A percentile compares a stretch with the other conserved stretches of the same genome.
phyloP scores from a whole-genome alignment of 352 stramenopile genomes.

The Globisporangium viniferum region DNA sequence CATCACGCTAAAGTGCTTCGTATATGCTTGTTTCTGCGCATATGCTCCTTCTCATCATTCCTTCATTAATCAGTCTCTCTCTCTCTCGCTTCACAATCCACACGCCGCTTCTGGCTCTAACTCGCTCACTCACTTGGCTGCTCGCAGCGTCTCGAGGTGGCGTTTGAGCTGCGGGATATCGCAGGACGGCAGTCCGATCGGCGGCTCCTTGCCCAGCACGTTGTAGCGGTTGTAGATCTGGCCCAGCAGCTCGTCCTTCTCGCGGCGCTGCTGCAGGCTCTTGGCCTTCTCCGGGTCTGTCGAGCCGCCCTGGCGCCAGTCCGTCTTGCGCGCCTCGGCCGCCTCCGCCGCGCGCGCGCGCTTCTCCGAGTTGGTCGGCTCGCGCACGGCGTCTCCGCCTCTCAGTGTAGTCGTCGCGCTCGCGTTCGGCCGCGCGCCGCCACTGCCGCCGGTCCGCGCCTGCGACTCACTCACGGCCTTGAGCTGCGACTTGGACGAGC shows the following conservation, averaged over 20 bases:
- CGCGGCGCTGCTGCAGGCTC: conserved; percentile 55
- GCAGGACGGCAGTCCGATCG: conserved; percentile 78
- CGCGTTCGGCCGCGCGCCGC: background rate
- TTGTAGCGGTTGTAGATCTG: conserved; percentile 79
- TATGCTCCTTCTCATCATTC: background rate
- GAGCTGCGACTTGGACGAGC: conserved; percentile 56
- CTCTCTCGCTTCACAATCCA: background rate
- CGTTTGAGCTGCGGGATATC: conserved; percentile 71
- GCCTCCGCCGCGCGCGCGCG: conserved; percentile 53
- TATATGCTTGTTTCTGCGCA: background rate
- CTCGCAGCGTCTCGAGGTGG: conserved; percentile 68
- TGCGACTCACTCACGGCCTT: conserved; percentile 30
- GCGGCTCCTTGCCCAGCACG: conserved; percentile 67
- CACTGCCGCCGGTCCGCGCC: conserved; percentile 1
- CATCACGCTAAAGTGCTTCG: background rate
- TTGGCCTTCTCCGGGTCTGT: conserved; percentile 64
- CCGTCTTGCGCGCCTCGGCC: conserved; percentile 57
- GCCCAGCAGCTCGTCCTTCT: conserved; percentile 85
- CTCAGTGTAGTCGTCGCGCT: conserved; percentile 5
- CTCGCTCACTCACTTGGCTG: background rate
- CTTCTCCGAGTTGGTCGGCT: conserved; percentile 69
- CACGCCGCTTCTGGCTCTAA: background rate
- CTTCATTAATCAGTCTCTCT: background rate
- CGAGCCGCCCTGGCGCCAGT: conserved; percentile 77
- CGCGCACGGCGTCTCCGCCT: conserved; percentile 19